phyloP scores from a whole-genome alignment of 306 rosid genomes.

The Amphicarpaea edgeworthii region DNA sequence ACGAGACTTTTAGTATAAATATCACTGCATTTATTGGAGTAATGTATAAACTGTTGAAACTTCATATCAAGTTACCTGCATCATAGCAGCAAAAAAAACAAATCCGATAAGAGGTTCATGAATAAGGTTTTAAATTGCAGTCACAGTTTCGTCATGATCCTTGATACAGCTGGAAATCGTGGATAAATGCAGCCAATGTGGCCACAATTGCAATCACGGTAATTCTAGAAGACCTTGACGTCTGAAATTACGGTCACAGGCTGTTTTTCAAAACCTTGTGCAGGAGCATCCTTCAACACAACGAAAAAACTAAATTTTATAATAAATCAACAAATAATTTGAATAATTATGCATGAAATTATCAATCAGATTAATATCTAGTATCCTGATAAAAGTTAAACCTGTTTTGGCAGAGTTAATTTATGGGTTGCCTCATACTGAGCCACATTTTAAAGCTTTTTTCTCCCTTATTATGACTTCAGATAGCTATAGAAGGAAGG shows the following conservation, averaged over 20 bases:
- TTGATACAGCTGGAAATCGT: not conserved
- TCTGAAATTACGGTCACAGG: not conserved
- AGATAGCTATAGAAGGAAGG: not conserved
- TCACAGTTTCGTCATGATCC: not conserved
- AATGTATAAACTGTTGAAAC: conserved; percentile 5
- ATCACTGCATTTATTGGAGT: conserved; percentile 5
- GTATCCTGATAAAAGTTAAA: conserved; percentile 7
- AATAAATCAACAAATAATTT: conserved; percentile 6
- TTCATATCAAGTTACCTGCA: too few relatives aligned
- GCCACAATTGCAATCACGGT: not conserved
- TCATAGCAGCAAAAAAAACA: not conserved
- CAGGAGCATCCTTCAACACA: too few relatives aligned
- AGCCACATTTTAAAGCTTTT: conserved; percentile 25
- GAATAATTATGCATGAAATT: not conserved
- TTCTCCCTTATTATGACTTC: conserved; percentile 20
- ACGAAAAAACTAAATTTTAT: not conserved
- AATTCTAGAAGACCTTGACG: not conserved
- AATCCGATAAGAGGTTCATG: not conserved
- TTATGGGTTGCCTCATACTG: not conserved
- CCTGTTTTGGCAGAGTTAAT: not conserved
- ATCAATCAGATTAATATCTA: conserved; percentile 1
- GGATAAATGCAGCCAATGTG: not conserved
- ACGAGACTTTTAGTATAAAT: not conserved
- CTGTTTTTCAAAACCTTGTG: too few relatives aligned
- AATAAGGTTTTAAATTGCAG: not conserved